Percentiles rank a stretch among this genome's conserved stretches.
Conservation (phyloP, 2,329 filamentous ascomycete genomes). For the Penicillium sp. region DNA sequence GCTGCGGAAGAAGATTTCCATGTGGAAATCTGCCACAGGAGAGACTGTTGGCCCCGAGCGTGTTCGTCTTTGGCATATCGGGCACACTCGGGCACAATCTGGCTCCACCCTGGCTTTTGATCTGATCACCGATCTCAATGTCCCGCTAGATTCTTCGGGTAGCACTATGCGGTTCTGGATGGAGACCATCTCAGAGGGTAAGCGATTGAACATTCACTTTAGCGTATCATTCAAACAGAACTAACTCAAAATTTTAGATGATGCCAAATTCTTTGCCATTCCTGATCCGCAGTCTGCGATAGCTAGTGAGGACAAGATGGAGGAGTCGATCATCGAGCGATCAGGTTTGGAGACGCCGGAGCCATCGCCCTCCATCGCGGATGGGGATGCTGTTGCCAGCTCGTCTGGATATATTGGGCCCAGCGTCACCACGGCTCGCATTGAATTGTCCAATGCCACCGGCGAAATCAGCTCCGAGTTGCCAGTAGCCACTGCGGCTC, state of each 20-base stretch:
- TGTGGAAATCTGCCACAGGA: constrained; percentile 34
- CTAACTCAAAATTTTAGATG: constrained; percentile 28
- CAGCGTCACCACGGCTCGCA: not conserved
- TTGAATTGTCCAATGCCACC: not conserved
- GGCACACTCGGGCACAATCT: constrained; percentile 38
- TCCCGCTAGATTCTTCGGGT: constrained; percentile 34
- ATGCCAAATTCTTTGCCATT: constrained; percentile 43
- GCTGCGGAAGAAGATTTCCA: constrained; percentile 43
- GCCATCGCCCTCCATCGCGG: constrained; percentile 19
- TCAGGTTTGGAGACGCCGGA: constrained; percentile 31
- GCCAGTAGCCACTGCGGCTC: constrained; percentile 13
- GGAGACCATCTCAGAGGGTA: constrained; percentile 44
- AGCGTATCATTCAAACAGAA: not conserved
- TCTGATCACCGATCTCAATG: constrained; percentile 38
- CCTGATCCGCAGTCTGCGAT: constrained; percentile 35
- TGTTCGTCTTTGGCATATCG: constrained; percentile 48
- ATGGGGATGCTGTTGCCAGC: constrained; percentile 33
- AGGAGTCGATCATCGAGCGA: constrained; percentile 37
- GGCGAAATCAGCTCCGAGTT: not conserved
- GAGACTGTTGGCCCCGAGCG: constrained; percentile 36
- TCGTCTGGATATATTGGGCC: constrained; percentile 31
- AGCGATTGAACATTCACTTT: constrained; percentile 8
- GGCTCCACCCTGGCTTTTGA: constrained; percentile 41
- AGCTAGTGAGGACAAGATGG: constrained; percentile 34
- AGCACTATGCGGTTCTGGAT: constrained; percentile 44